Evolutionary conservation across 148 eudicot species (phyloP), one percentile per base, ranked within the genome.

Genomic region (Camellia sinensis): DNA sequence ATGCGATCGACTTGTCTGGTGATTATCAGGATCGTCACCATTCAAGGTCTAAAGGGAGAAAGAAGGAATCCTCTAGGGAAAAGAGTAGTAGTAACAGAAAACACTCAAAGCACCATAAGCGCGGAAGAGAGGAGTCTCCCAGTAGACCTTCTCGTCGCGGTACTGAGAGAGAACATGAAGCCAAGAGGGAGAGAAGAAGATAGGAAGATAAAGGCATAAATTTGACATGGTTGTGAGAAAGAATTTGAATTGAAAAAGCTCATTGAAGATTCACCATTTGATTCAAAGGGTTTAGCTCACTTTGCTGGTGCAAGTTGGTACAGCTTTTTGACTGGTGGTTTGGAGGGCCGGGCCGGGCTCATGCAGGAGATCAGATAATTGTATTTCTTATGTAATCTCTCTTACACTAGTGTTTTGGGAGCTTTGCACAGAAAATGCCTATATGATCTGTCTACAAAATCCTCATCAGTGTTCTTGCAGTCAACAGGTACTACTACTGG

Each of bases 51-150:
- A 91, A 83, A 69, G 85, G 81, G 67, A 85, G 87, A 69, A 89
- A 78, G 63, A 92, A 83, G 79, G 80, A 83, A 29, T 88, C 90
- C 65, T 88, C 92, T 48, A 84, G 83, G 71, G 91, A 83, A 71
- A 85, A 88, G 79, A 91, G 91, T 78, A 80, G 91, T 61, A 87
- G 96, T 29, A 29, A 29, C 76, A 89, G 93, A 86, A 92, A 90
- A 79, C 93, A 83, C 84, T 89, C 97, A 11, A 91, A 86, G 82
- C 92, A 81, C 79, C 86, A 79, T 75, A 90, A 88, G 85, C 89
- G 84, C 80, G 74, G 75, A 80, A 66, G 78, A 56, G 85, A 62
- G 64, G 83, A 81, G 48, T 82, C 90, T 64, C 82, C 80, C 3
- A 82, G 81, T 73, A 80, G 84, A 81, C 82, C 87, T 78, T 82